A percentile compares a stretch with the other conserved stretches of the same genome.
These are phyloP conservation scores for Chrysoporthe cubensis DNA, from an alignment of 2,329 filamentous ascomycete genomes.

Conservation along the genomic window DNA sequence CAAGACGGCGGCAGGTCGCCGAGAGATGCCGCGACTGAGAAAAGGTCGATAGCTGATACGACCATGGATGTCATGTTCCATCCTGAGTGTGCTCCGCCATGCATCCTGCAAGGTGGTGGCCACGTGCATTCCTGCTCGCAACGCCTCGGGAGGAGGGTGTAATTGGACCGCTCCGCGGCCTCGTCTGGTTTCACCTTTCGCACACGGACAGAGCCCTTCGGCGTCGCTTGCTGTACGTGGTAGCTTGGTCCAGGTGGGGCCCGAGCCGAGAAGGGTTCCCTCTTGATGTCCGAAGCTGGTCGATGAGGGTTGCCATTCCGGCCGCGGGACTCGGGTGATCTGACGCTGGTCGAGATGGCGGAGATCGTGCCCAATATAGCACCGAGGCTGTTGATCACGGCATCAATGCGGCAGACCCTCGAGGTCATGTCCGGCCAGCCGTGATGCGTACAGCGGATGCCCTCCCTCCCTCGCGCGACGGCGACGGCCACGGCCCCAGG, in stretches of 20 bases:
- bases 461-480: background rate
- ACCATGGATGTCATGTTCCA: background rate
- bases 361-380: background rate
- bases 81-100: background rate
- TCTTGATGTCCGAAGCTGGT: background rate
- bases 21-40: background rate
- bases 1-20: background rate
- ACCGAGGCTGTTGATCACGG: background rate
- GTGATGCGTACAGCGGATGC: background rate
- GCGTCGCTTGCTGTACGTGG: background rate
- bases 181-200: background rate
- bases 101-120: slow-evolving; percentile 17
- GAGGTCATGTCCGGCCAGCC: background rate
- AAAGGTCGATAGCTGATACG: background rate
- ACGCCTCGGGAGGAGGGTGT: background rate
- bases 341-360: background rate
- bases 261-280: background rate
- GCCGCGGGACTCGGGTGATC: background rate
- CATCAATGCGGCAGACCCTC: background rate
- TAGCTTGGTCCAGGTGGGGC: background rate
- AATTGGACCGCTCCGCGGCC: background rate
- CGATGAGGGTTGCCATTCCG: background rate
- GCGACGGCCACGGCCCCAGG: too few relatives aligned
- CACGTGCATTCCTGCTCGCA: slow-evolving; percentile 9
- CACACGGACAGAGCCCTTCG: background rate